Percentiles rank a stretch among this genome's conserved stretches.
These are phyloP conservation scores for Botrytis porri DNA, from an alignment of 2,329 filamentous ascomycete genomes.

Conservation along the genomic window DNA sequence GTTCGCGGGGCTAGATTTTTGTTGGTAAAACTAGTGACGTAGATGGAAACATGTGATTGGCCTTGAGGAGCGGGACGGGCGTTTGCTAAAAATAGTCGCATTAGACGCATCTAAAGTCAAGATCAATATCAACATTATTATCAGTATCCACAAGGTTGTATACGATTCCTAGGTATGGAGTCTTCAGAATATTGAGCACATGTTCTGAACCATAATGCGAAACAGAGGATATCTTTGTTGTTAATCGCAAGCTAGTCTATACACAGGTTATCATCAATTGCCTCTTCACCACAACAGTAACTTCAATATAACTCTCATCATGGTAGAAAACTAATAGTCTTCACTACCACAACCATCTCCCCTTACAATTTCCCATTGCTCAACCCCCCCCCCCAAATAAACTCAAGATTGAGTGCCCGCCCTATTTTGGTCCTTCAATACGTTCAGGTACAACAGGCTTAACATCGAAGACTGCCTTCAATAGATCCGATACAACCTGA, in stretches of 20 bases:
- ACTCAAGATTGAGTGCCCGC: not conserved
- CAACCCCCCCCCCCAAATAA: not conserved
- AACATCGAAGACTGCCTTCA: conserved; percentile 81
- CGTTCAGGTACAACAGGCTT: conserved; percentile 62
- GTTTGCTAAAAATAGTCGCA: conserved; percentile 6
- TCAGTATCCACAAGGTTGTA: not conserved
- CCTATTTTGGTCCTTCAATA: conserved; percentile 37
- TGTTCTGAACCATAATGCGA: not conserved
- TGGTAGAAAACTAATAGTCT: not conserved
- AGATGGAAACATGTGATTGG: conserved; percentile 30
- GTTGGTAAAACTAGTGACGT: conserved; percentile 30
- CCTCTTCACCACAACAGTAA: conserved; percentile 1
- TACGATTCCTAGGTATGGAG: not conserved
- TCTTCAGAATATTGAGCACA: not conserved
- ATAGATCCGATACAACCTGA: conserved; percentile 77
- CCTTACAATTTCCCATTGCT: not conserved
- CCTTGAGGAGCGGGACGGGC: not conserved
- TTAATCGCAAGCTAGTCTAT: conserved; percentile 32
- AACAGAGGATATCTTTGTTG: conserved; percentile 22
- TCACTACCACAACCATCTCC: not conserved
- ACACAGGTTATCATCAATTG: conserved; percentile 26
- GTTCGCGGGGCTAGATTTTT: conserved; percentile 23
- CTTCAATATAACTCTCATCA: conserved; percentile 7
- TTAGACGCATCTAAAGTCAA: not conserved
- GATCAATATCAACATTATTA: not conserved